Evolutionary conservation across 345 rosid species (phyloP), one percentile per base, ranked within the genome.

Genomic region (Rhodomyrtus tomentosa): DNA sequence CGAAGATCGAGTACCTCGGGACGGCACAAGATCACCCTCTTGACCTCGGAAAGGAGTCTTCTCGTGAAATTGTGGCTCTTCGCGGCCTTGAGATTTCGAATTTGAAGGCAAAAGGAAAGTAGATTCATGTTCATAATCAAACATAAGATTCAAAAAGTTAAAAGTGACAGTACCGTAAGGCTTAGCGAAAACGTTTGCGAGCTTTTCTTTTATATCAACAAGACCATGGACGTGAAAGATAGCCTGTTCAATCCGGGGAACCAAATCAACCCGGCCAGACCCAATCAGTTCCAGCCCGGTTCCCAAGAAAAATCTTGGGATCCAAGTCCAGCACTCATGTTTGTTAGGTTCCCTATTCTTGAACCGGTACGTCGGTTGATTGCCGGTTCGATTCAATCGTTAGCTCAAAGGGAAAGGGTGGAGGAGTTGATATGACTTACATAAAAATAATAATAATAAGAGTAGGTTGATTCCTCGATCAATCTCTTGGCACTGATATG

Each of bases 181-280:
- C 11, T 32, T 8, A 54, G 56, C 4, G n/a, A 54, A 54, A 22
- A 54, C 11, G n/a, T 22, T 54, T 22, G 56, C 56, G 8, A 5
- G 11, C 56, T 54, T 54, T 54, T 54, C 25, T 21, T 54, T 21
- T 22, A 3, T 54, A n/a, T 54, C 6, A 8, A 13, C 18, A 6
- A 62, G 76, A 62, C 12, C 18, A 32, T 5, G 8, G 76, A 32
- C 1, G 5, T 32, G 3, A 24, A 36, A 68, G 7, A 3, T 4
- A 18, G 24, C 6, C 45, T 0, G 6, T 36, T 68, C 25, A 68
- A 68, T 68, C 40, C 5, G 0, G 2, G 2, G 38, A 68, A 68
- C 7, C 0, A 6, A 68, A 68, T 6, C 1, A 0, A 18, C 3
- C 45, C 13, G 10, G 11, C 24, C 0, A 6, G n/a, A 68, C 0